Evolutionary conservation across 805 yeast genomes (phyloP).

Genomic region (Spencermartinsiella europaea): DNA sequence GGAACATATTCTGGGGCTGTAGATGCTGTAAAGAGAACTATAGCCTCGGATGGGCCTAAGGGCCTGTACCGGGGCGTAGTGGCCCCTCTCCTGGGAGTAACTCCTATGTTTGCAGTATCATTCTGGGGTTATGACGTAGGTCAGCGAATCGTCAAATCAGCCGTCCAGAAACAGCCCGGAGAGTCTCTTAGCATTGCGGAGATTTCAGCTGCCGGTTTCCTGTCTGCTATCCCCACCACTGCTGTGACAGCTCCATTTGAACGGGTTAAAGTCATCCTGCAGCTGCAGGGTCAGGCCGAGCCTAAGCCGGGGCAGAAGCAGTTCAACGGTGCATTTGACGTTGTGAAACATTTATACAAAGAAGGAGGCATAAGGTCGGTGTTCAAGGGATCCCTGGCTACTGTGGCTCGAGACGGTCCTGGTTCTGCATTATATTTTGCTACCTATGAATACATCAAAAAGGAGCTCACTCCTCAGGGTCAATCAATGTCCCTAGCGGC

Average conservation of each 20-base stretch:
- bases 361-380: conserved; percentile 82
- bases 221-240: conserved; percentile 93
- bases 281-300: conserved; percentile 50
- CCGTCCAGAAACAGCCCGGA: conserved; percentile 14
- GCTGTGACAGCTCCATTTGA: conserved; percentile 97
- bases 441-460: conserved; percentile 79
- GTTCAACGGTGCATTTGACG: conserved; percentile 48
- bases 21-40: conserved; percentile 63
- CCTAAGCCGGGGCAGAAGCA: conserved; percentile 33
- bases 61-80: conserved; percentile 92
- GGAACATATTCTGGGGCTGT: conserved; percentile 58
- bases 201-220: conserved; percentile 86
- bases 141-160: conserved; percentile 58
- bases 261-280: conserved; percentile 90
- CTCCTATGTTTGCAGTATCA: conserved; percentile 97
- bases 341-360: conserved; percentile 60
- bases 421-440: conserved; percentile 96
- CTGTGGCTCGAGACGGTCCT: conserved; percentile 95
- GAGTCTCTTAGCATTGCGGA: conserved; percentile 56
- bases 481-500: conserved; percentile 62
- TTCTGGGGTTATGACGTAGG: conserved; percentile 99
- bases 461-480: conserved; percentile 50
- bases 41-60: conserved; percentile 64
- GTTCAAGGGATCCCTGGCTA: conserved; percentile 87
- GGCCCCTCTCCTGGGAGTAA: conserved; percentile 93